These are phyloP conservation scores for Aspergillus sparsus DNA, from an alignment of 495 filamentous ascomycete species.

Conservation along the genomic window DNA sequence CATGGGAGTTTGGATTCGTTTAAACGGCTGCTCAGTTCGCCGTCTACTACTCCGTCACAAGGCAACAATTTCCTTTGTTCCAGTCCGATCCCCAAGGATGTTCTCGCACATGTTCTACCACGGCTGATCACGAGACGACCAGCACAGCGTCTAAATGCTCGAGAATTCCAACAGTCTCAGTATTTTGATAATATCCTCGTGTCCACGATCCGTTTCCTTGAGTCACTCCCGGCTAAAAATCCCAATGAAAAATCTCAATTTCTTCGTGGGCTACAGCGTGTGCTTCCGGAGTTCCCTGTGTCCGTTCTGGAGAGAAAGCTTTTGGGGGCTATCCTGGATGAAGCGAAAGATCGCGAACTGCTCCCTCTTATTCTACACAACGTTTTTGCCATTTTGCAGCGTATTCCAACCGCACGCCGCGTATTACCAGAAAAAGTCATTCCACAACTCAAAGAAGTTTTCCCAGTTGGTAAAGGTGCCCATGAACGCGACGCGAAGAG, in stretches of 20 bases:
- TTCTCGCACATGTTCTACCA: conserved; percentile 72
- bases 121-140: conserved; percentile 82
- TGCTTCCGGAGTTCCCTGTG: conserved; percentile 86
- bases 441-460: conserved; percentile 79
- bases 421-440: conserved; percentile 81
- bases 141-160: conserved; percentile 81
- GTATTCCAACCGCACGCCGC: conserved; percentile 72
- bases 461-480: conserved; percentile 55
- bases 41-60: conserved; percentile 72
- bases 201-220: conserved; percentile 91
- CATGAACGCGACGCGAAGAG: conserved; percentile 76
- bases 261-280: conserved; percentile 81
- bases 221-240: conserved; percentile 87
- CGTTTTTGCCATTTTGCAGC: conserved; percentile 80
- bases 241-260: conserved; percentile 88
- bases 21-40: conserved; percentile 74
- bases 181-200: conserved; percentile 98
- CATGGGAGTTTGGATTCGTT: conserved; percentile 77
- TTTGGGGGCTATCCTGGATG: conserved; percentile 82
- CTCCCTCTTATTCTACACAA: conserved; percentile 83
- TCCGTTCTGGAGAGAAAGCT: conserved; percentile 94
- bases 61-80: conserved; percentile 83
- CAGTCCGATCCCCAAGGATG: conserved; percentile 73
- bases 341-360: conserved; percentile 86
- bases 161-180: conserved; percentile 88